Conservation (phyloP, 768 basidiomycete genomes). For the Russula brevipes region DNA sequence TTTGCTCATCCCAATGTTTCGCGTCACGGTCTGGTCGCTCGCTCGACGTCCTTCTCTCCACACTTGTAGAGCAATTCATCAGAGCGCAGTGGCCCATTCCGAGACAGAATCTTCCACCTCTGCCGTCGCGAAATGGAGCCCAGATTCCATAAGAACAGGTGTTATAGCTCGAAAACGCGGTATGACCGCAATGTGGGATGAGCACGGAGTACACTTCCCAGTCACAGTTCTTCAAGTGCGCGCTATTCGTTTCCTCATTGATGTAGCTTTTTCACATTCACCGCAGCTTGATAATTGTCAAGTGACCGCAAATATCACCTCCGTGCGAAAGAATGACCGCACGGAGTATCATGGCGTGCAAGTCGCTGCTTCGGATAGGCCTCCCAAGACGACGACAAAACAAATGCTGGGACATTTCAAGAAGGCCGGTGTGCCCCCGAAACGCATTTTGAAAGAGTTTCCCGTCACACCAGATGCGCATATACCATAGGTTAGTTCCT, state of each 20-base stretch:
- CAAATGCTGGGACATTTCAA: slow-evolving; percentile 88
- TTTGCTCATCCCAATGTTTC: slow-evolving; percentile 30
- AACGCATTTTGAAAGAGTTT: slow-evolving; percentile 84
- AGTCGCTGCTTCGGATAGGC: slow-evolving; percentile 76
- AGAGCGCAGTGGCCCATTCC: slow-evolving; percentile 35
- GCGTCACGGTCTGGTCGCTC: slow-evolving; percentile 40
- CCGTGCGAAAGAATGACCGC: slow-evolving; percentile 53
- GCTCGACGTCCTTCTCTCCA: slow-evolving; percentile 36
- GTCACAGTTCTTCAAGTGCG: slow-evolving; percentile 92
- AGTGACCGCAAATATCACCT: slow-evolving; percentile 74
- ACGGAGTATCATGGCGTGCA: slow-evolving; percentile 88
- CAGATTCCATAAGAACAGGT: slow-evolving; percentile 82
- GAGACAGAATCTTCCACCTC: slow-evolving; percentile 30
- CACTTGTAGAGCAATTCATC: slow-evolving; percentile 42
- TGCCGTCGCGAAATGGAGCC: slow-evolving; percentile 62
- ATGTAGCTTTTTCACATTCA: background rate
- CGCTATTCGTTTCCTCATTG: background rate
- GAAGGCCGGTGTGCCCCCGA: slow-evolving; percentile 76
- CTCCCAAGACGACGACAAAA: slow-evolving; percentile 62
- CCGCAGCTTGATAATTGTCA: slow-evolving; percentile 79
- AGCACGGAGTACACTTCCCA: slow-evolving; percentile 80
- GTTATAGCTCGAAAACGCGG: slow-evolving; percentile 93
- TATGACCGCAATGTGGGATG: slow-evolving; percentile 92
- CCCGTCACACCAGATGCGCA: slow-evolving; percentile 84
- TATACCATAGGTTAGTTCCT: slow-evolving; percentile 72